Evolutionary conservation across 345 rosid genomes (phyloP).

Genomic region (Hirschfeldia incana): DNA sequence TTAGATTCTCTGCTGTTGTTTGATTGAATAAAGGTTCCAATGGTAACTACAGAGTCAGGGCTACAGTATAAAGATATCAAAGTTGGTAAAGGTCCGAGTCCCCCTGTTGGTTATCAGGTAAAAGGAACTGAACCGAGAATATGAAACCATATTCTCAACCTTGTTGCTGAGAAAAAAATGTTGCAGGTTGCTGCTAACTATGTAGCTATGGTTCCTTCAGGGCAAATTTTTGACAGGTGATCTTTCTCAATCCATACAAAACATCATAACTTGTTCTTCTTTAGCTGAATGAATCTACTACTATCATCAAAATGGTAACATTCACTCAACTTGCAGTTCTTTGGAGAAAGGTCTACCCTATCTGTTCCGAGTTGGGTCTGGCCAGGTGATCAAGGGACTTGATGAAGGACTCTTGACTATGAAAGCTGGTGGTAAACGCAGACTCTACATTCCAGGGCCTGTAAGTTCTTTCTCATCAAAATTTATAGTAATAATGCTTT

Average conservation of each 20-base stretch:
- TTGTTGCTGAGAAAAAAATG: neutral
- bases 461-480: conserved; percentile 47
- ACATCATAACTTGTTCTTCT: neutral
- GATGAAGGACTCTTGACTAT: neutral
- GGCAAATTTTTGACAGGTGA: conserved; percentile 92
- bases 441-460: conserved; percentile 83
- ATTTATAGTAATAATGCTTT: neutral
- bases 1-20: neutral
- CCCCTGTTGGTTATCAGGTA: conserved; percentile 93
- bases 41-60: conserved; percentile 90
- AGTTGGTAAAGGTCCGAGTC: conserved; percentile 84
- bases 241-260: neutral
- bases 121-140: neutral
- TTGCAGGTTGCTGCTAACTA: conserved; percentile 89
- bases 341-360: conserved; percentile 78
- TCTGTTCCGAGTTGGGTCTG: conserved; percentile 89
- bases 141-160: neutral
- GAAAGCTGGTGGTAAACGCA: conserved; percentile 76
- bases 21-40: conserved; percentile 55
- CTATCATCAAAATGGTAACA: neutral
- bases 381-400: conserved; percentile 69
- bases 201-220: conserved; percentile 96
- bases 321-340: conserved; percentile 58
- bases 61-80: conserved; percentile 88
- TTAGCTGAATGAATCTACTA: neutral